phyloP scores from a whole-genome alignment of 2,329 filamentous ascomycete genomes.

The Chalara sp. region DNA sequence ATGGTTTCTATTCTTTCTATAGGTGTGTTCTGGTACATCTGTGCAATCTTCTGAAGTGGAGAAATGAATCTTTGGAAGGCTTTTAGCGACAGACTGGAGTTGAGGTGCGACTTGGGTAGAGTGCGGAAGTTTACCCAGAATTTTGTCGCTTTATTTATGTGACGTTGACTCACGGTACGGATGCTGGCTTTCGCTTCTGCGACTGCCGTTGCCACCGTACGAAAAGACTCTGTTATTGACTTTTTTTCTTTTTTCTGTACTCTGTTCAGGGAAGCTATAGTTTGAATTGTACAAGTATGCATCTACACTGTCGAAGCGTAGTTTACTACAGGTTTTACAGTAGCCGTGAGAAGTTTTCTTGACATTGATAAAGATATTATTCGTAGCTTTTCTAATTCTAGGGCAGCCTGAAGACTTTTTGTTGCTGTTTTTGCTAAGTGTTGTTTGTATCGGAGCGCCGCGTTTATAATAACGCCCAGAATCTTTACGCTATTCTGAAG shows the following conservation, averaged over 20 bases:
- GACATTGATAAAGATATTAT: conserved; percentile 15
- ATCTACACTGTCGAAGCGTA: conserved; percentile 20
- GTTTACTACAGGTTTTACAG: too few relatives aligned
- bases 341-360: conserved; percentile 19
- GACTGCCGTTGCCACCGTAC: conserved; percentile 19
- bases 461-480: conserved; percentile 18
- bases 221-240: conserved; percentile 19
- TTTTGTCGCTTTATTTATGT: conserved; percentile 13
- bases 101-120: conserved; percentile 13
- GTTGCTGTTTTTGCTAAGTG: conserved; percentile 17
- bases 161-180: conserved; percentile 10
- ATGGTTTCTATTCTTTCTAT: conserved; percentile 5
- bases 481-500: conserved; percentile 9
- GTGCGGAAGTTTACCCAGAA: conserved; percentile 11
- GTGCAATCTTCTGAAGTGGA: conserved; percentile 2
- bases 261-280: conserved; percentile 9
- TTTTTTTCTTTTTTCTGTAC: conserved; percentile 21
- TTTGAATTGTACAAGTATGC: conserved; percentile 13
- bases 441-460: conserved; percentile 20
- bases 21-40: not conserved
- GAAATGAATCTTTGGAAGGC: not conserved
- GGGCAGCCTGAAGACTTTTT: conserved; percentile 18
- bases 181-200: conserved; percentile 21
- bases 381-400: conserved; percentile 11
- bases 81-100: not conserved